phyloP scores from a whole-genome alignment of 805 yeast species.

The Jamesozyma lodderae region DNA sequence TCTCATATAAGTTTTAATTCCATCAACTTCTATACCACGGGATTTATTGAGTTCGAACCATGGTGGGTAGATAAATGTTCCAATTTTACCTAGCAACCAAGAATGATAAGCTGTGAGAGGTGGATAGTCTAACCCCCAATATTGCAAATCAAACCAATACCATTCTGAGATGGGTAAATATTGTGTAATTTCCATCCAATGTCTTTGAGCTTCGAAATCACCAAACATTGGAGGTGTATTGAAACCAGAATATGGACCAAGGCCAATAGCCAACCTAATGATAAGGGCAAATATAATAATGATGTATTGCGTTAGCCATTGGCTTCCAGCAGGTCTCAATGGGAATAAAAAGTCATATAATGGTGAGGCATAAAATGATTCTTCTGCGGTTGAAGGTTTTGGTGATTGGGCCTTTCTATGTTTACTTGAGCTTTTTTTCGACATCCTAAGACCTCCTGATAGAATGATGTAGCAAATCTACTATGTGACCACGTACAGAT shows the following conservation, averaged over 20 bases:
- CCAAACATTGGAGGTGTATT: slow-evolving; percentile 74
- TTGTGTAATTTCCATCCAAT: slow-evolving; percentile 90
- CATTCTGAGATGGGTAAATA: slow-evolving; percentile 65
- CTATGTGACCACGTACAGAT: too few relatives aligned
- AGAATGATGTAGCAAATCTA: too few relatives aligned
- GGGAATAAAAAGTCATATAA: slow-evolving; percentile 68
- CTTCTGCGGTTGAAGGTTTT: slow-evolving; percentile 10
- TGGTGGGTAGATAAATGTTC: slow-evolving; percentile 46
- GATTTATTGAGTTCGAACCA: slow-evolving; percentile 76
- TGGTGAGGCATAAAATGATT: slow-evolving; percentile 50
- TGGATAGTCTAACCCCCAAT: slow-evolving; percentile 98
- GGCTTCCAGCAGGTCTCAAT: slow-evolving; percentile 72
- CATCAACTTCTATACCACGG: slow-evolving; percentile 59
- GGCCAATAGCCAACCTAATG: slow-evolving; percentile 74
- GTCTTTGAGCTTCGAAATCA: slow-evolving; percentile 96
- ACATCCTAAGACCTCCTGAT: too few relatives aligned
- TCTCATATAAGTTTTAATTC: slow-evolving; percentile 77
- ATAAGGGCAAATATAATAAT: slow-evolving; percentile 65
- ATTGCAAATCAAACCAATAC: slow-evolving; percentile 82
- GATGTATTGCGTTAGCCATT: slow-evolving; percentile 83
- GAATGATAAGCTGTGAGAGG: slow-evolving; percentile 94
- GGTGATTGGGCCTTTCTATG: not conserved
- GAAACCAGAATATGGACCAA: slow-evolving; percentile 80
- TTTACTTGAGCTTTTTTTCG: too few relatives aligned
- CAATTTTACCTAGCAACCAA: slow-evolving; percentile 66